Conservation (phyloP, 148 eudicot genomes). For the Mesembryanthemum crystallinum region DNA sequence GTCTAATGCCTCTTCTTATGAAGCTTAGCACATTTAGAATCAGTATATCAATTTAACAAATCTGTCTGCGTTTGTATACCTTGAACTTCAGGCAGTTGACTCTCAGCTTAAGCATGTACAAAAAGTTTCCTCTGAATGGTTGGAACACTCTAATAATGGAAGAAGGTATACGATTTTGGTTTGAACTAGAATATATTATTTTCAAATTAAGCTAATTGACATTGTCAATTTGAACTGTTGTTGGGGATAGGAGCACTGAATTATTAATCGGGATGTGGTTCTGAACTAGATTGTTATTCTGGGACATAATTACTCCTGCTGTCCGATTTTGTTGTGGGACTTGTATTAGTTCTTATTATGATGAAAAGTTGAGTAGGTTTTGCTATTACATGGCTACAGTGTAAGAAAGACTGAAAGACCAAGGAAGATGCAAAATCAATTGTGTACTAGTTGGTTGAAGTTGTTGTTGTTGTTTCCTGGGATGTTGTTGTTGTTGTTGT, state of each 20-base stretch:
- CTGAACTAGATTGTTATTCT: not conserved
- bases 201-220: no score
- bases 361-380: no score
- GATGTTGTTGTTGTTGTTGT: no score
- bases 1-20: constrained; percentile 2
- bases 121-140: constrained; percentile 63
- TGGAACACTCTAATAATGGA: constrained; percentile 70
- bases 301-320: not conserved
- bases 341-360: no score
- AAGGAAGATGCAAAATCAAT: no score
- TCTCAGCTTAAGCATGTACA: constrained; percentile 35
- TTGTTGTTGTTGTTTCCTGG: no score
- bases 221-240: no score
- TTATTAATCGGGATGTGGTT: not conserved
- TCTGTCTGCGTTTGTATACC: not conserved
- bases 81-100: constrained; percentile 42
- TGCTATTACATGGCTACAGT: no score
- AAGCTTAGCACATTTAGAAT: not conserved
- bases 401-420: no score
- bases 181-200: constrained; percentile 7
- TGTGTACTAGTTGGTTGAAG: not conserved
- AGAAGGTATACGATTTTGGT: constrained; percentile 48
- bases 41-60: not conserved
- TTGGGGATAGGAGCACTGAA: not conserved
- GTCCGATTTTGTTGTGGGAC: no score